phyloP scores from a whole-genome alignment of 2,329 filamentous ascomycete species.

The Fusarium mangiferae region DNA sequence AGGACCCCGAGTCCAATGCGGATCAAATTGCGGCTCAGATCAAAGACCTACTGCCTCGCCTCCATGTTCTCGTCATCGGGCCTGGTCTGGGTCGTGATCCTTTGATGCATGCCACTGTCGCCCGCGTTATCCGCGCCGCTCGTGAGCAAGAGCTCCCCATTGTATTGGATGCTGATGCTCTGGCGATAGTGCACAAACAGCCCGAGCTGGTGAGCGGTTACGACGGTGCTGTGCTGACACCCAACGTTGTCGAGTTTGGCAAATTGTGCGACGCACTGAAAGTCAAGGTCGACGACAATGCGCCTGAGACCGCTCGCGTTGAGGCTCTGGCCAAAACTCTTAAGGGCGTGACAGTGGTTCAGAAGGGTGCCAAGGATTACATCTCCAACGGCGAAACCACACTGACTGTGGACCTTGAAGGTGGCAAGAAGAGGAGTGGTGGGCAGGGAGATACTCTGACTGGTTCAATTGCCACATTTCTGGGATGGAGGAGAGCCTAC shows the following conservation, averaged over 20 bases:
- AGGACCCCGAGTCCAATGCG: slow-evolving; percentile 62
- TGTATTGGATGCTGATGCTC: slow-evolving; percentile 90
- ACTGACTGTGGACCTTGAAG: slow-evolving; percentile 79
- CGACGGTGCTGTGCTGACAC: slow-evolving; percentile 85
- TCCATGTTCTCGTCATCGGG: slow-evolving; percentile 93
- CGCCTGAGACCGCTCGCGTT: slow-evolving; percentile 60
- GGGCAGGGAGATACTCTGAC: slow-evolving; percentile 97
- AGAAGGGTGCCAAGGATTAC: slow-evolving; percentile 86
- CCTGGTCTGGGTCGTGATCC: slow-evolving; percentile 90
- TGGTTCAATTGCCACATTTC: slow-evolving; percentile 85
- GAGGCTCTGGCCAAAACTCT: slow-evolving; percentile 77
- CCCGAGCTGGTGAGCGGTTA: slow-evolving; percentile 85
- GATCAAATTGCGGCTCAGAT: slow-evolving; percentile 73
- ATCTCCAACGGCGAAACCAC: slow-evolving; percentile 84
- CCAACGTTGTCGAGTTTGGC: slow-evolving; percentile 93
- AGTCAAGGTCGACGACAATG: slow-evolving; percentile 63
- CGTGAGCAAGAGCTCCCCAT: slow-evolving; percentile 77
- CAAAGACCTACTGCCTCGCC: slow-evolving; percentile 81
- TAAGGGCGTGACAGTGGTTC: slow-evolving; percentile 88
- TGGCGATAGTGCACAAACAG: slow-evolving; percentile 79
- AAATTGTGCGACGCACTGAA: slow-evolving; percentile 80
- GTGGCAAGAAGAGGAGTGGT: slow-evolving; percentile 89
- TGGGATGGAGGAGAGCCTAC: slow-evolving; percentile 91
- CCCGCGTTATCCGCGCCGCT: slow-evolving; percentile 81
- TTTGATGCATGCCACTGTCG: slow-evolving; percentile 89